A percentile compares a stretch with the other conserved stretches of the same genome.
phyloP scores from a whole-genome alignment of 495 filamentous ascomycete species.

The Apiosordaria backusii region DNA sequence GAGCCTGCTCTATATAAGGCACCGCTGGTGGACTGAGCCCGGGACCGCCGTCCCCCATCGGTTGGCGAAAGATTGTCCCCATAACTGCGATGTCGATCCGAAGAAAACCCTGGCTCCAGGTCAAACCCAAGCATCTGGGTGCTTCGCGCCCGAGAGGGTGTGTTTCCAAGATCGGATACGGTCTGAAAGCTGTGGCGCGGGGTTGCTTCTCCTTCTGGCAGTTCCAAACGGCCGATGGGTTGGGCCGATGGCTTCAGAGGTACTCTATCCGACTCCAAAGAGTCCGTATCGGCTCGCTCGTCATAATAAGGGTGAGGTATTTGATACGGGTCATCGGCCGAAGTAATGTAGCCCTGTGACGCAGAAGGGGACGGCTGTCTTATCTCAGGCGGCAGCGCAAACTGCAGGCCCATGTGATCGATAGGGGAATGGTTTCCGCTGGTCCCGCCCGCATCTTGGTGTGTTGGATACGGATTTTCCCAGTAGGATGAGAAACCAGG shows the following conservation, averaged over 20 bases:
- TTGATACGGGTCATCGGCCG: constrained; percentile 36
- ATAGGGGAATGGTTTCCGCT: constrained; percentile 40
- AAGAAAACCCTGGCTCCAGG: constrained; percentile 50
- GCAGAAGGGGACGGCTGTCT: constrained; percentile 18
- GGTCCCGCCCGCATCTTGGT: constrained; percentile 25
- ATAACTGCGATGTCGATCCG: constrained; percentile 44
- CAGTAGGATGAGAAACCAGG: constrained; percentile 46
- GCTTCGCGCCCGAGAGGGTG: constrained; percentile 38
- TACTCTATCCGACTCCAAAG: constrained; percentile 66
- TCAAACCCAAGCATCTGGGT: constrained; percentile 45
- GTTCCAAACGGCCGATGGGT: constrained; percentile 59
- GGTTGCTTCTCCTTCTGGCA: constrained; percentile 51
- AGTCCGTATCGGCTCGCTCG: constrained; percentile 51
- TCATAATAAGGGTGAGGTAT: constrained; percentile 48
- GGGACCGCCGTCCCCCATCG: constrained; percentile 51
- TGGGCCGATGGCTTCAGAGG: constrained; percentile 61
- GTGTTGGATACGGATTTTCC: constrained; percentile 37
- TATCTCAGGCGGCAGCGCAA: constrained; percentile 48
- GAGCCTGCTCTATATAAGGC: constrained; percentile 77
- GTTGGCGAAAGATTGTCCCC: constrained; percentile 46
- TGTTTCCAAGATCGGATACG: constrained; percentile 46
- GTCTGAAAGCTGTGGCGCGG: constrained; percentile 64
- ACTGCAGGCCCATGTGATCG: constrained; percentile 46
- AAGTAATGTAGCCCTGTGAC: constrained; percentile 29
- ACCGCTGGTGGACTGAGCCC: constrained; percentile 53